These are phyloP conservation scores for Aspergillus incahuasiensis DNA, from an alignment of 495 filamentous ascomycete species.

Conservation along the genomic window DNA sequence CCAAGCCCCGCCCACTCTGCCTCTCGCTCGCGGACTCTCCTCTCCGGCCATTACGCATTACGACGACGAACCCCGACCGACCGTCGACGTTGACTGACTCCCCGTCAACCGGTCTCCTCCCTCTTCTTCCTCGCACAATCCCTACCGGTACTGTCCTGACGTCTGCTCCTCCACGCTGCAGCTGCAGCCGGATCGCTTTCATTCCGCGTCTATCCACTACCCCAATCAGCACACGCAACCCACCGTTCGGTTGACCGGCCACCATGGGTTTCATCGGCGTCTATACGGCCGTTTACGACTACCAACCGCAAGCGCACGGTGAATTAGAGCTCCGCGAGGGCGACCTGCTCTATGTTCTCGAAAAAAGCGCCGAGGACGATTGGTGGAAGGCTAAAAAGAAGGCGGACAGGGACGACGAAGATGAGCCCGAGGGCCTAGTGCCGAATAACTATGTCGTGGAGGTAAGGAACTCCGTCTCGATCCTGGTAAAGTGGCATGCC, in stretches of 20 bases:
- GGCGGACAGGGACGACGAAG: constrained; percentile 82
- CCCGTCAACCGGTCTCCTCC: constrained; percentile 5
- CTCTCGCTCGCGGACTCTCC: not conserved
- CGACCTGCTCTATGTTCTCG: constrained; percentile 86
- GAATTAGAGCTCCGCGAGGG: constrained; percentile 87
- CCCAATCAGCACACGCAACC: constrained; percentile 2
- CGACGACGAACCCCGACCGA: constrained; percentile 3
- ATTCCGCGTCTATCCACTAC: not conserved
- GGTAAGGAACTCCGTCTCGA: constrained; percentile 51
- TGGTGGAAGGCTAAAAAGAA: constrained; percentile 99
- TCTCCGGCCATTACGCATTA: constrained; percentile 6
- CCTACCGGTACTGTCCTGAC: not conserved
- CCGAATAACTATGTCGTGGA: constrained; percentile 96
- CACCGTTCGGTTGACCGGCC: constrained; percentile 13
- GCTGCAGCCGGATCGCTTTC: constrained; percentile 4
- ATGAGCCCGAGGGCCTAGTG: constrained; percentile 89
- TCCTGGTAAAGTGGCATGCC: not conserved
- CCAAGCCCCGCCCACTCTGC: constrained; percentile 11
- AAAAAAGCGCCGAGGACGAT: constrained; percentile 84
- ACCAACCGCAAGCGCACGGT: constrained; percentile 78
- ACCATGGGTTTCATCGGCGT: constrained; percentile 81
- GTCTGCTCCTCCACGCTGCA: constrained; percentile 18
- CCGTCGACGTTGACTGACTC: not conserved
- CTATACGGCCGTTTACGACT: constrained; percentile 91
- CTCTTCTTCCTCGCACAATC: not conserved